Evolutionary conservation across 305 asterid genomes (phyloP).

Genomic region (Caryopteris hybrid): DNA sequence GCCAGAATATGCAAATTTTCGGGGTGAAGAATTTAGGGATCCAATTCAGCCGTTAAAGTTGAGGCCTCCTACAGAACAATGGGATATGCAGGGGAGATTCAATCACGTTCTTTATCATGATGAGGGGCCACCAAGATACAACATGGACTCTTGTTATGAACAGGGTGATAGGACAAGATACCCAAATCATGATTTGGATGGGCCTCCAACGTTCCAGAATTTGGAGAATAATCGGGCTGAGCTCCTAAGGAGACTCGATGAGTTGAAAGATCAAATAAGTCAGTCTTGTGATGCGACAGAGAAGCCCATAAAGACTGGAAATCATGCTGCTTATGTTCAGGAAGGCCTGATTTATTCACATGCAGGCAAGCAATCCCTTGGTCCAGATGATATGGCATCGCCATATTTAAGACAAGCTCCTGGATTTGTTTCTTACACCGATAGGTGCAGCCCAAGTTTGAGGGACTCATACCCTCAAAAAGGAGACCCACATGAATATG

Average conservation of each 20-base stretch:
- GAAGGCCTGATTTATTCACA: slow-evolving; percentile 32
- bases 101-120: slow-evolving; percentile 32
- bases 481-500: slow-evolving; percentile 36
- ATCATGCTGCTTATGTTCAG: slow-evolving; percentile 28
- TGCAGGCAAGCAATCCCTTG: slow-evolving; percentile 33
- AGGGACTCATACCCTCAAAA: slow-evolving; percentile 43
- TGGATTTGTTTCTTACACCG: slow-evolving; percentile 31
- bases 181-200: slow-evolving; percentile 32
- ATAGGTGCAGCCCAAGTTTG: slow-evolving; percentile 31
- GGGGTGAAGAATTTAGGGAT: slow-evolving; percentile 30
- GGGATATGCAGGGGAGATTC: slow-evolving; percentile 31
- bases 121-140: slow-evolving; percentile 50
- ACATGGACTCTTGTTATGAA: slow-evolving; percentile 33
- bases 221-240: slow-evolving; percentile 70
- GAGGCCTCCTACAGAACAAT: slow-evolving; percentile 32
- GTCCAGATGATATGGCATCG: slow-evolving; percentile 33
- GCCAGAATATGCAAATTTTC: slow-evolving; percentile 27
- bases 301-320: slow-evolving; percentile 41
- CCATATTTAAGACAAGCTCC: slow-evolving; percentile 27
- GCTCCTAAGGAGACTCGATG: slow-evolving; percentile 69
- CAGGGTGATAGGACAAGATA: slow-evolving; percentile 39
- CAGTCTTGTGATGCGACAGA: slow-evolving; percentile 55
- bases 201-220: slow-evolving; percentile 42
- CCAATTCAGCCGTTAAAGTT: slow-evolving; percentile 34
- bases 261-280: slow-evolving; percentile 65